phyloP scores from a whole-genome alignment of 164 flowering plant species.

The Vitis vinifera region DNA sequence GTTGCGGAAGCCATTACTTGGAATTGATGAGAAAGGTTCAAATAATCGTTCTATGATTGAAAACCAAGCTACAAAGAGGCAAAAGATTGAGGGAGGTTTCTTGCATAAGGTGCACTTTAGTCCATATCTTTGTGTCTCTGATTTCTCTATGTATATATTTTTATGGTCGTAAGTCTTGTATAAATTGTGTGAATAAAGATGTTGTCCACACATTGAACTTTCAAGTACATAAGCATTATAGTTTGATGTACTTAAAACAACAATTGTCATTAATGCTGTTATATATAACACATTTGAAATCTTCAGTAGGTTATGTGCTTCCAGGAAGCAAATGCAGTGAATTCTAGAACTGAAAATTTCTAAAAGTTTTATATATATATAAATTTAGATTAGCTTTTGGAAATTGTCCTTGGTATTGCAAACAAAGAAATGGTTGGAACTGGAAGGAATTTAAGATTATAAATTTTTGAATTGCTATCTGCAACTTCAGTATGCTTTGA shows the following conservation, averaged over 20 bases:
- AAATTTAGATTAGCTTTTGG: background rate
- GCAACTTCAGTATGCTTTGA: background rate
- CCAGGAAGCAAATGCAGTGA: background rate
- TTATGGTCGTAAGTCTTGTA: background rate
- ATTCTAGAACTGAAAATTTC: background rate
- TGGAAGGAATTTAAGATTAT: background rate
- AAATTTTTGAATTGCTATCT: background rate
- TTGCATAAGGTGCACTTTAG: conserved; percentile 39
- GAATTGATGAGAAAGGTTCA: conserved; percentile 13
- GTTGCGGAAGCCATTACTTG: conserved; percentile 17
- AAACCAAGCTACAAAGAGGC: conserved; percentile 42
- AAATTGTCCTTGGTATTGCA: background rate
- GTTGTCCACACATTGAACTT: background rate
- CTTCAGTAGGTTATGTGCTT: background rate
- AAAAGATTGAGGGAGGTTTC: conserved; percentile 57
- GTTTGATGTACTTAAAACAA: background rate
- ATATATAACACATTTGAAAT: background rate
- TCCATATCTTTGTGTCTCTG: background rate
- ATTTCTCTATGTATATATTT: background rate
- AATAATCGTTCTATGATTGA: conserved; percentile 10
- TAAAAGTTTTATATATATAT: background rate
- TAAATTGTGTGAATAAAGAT: background rate
- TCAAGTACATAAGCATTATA: background rate
- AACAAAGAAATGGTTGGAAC: background rate
- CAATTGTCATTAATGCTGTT: too few relatives aligned